Base-by-base conservation (phyloP, 352 stramenopile genomes). In the Pythium rishiriense region DNA sequence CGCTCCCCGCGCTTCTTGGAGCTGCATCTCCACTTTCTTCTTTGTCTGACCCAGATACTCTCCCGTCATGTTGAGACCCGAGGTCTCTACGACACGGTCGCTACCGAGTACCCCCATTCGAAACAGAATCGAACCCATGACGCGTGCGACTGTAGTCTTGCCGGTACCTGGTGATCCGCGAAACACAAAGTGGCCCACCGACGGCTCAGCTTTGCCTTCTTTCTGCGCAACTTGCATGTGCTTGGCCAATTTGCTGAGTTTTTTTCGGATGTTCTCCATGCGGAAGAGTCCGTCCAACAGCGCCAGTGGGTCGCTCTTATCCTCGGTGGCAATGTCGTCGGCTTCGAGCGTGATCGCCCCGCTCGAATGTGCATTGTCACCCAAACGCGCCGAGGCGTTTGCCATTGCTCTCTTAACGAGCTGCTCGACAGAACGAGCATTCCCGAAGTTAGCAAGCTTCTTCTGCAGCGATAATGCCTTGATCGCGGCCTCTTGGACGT, bases 61-160 rank as follows among this genome's bases (percentile, higher is more conserved):
- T 66, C 84, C 91, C 0, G 95, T 94, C 26, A 98, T 72, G 29
- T 96, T 88, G 42, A 94, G 62, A 3, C 92, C 78, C 22, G 85
- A 94, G 14, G 75, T 84, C 59, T 97, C 90, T 12, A 98, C 79
- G 22, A 99, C 93, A 48, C 97, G 96, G 15, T 93, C 88, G 11
- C 88, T 93, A n/a, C 82, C 80, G 48, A 98, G 71, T 3, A 98
- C 75, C n/a, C 88, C 93, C 69, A 99, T 87, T n/a, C 92, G 79
- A 64, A 97, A 88, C 48, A 98, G 91, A 54, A 98, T 94, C 57
- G 97, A 86, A 0, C 90, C 95, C 68, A 99, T 90, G 5, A 89
- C 75, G 25, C 91, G 79, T 11, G 94, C 94, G 1, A 99, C 91
- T 1, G 81, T 94, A 1, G 85, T 97, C 69, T 97, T 97, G 21